Evolutionary conservation across 164 flowering plant genomes (phyloP).

Genomic region (Piper longum): DNA sequence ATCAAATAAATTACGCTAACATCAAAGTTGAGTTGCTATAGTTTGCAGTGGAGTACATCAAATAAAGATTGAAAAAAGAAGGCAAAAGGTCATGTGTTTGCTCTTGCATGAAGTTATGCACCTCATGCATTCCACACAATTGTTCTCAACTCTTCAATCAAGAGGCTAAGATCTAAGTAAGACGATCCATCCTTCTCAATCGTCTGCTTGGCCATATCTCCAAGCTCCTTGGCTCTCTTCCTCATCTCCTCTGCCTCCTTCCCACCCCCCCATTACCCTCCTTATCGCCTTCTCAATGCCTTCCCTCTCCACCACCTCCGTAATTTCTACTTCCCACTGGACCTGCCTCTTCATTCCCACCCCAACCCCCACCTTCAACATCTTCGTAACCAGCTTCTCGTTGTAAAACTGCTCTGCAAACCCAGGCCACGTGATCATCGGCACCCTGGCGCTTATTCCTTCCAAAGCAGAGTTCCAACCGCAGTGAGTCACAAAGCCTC

Average conservation of each 20-base stretch:
- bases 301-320: conserved; percentile 3
- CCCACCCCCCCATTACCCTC: conserved; percentile 17
- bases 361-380: conserved; percentile 26
- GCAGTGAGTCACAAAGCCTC: conserved; percentile 13
- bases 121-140: no score
- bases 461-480: conserved; percentile 31
- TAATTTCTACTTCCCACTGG: background rate
- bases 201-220: background rate
- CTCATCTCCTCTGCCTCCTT: conserved; percentile 41
- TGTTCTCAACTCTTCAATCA: background rate
- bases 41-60: no score
- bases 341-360: conserved; percentile 11
- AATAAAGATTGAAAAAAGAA: no score
- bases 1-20: no score
- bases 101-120: no score
- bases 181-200: background rate
- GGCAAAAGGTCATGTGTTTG: no score
- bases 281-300: conserved; percentile 14
- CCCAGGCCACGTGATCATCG: conserved; percentile 29
- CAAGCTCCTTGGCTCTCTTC: conserved; percentile 8
- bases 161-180: background rate
- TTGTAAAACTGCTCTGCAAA: conserved; percentile 28
- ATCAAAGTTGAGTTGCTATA: no score
- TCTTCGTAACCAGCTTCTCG: conserved; percentile 35
- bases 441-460: conserved; percentile 17